Evolutionary conservation across 768 basidiomycete genomes (phyloP).

Genomic region (Crepidotus variabilis): DNA sequence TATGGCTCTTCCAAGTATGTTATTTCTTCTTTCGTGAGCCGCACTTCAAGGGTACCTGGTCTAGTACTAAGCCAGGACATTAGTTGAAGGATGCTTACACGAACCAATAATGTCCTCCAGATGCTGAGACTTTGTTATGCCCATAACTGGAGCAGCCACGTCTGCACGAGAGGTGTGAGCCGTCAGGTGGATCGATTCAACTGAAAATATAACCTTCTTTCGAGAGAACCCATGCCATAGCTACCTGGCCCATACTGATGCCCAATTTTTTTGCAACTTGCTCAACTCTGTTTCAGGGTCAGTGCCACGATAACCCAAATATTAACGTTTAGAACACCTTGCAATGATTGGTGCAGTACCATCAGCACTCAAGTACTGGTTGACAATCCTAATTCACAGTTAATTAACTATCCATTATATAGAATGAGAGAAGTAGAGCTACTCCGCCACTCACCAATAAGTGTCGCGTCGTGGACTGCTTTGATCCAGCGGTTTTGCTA

Average conservation of each 20-base stretch:
- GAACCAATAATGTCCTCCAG: conserved; percentile 43
- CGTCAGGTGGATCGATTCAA: neutral
- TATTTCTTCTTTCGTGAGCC: conserved; percentile 24
- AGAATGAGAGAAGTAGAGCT: too few relatives aligned
- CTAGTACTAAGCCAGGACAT: neutral
- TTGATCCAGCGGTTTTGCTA: conserved; percentile 36
- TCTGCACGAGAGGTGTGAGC: conserved; percentile 9
- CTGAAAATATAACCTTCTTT: conserved; percentile 4
- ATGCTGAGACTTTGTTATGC: conserved; percentile 39
- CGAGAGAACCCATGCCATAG: conserved; percentile 12
- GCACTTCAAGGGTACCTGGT: conserved; percentile 20
- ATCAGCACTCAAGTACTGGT: too few relatives aligned
- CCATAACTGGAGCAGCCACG: conserved; percentile 49
- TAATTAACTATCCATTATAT: too few relatives aligned
- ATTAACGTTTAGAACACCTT: too few relatives aligned
- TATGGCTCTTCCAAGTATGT: conserved; percentile 22
- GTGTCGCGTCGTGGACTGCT: conserved; percentile 26
- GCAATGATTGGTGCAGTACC: too few relatives aligned
- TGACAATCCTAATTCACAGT: too few relatives aligned
- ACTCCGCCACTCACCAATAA: too few relatives aligned
- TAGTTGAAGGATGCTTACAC: neutral
- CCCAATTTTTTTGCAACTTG: conserved; percentile 13
- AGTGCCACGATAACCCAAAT: too few relatives aligned
- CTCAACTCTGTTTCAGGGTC: conserved; percentile 5
- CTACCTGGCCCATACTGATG: conserved; percentile 14